Conservation (phyloP, 768 basidiomycete species). For the Phlebiopsis flavidoalba region DNA sequence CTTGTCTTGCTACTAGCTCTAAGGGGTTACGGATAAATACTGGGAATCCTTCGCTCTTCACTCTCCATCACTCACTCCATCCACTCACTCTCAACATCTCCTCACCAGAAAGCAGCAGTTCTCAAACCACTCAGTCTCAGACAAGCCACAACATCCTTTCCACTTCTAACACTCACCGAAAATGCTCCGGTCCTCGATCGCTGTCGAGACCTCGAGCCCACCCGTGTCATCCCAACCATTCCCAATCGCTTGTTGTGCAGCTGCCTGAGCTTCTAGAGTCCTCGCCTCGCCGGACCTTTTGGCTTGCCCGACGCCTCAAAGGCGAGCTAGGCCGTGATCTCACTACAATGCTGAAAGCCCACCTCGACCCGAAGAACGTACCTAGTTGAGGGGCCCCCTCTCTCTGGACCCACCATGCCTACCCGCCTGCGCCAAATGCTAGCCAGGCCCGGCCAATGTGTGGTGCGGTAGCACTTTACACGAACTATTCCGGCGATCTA, state of each 20-base stretch:
- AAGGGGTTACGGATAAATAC: background rate
- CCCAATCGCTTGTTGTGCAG: conserved; percentile 15
- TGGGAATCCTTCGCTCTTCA: background rate
- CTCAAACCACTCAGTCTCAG: background rate
- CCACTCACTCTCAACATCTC: background rate
- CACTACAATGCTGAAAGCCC: conserved; percentile 68
- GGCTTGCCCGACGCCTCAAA: no score
- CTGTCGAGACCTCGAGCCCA: conserved; percentile 17
- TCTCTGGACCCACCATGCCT: conserved; percentile 62
- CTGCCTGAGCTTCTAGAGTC: background rate
- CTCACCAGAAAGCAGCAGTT: background rate
- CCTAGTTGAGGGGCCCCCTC: conserved; percentile 61
- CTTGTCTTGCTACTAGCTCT: background rate
- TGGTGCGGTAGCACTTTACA: conserved; percentile 43
- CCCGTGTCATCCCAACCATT: conserved; percentile 8
- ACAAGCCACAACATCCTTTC: background rate
- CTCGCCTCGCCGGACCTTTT: no score
- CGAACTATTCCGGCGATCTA: background rate
- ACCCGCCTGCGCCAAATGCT: conserved; percentile 58
- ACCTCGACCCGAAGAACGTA: conserved; percentile 66
- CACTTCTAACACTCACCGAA: background rate
- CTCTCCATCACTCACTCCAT: background rate
- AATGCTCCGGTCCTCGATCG: conserved; percentile 25
- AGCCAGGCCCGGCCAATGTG: conserved; percentile 66
- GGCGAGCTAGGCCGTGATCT: conserved; percentile 26